phyloP scores from a whole-genome alignment of 2,329 filamentous ascomycete species.

The Aureobasidium sp. region DNA sequence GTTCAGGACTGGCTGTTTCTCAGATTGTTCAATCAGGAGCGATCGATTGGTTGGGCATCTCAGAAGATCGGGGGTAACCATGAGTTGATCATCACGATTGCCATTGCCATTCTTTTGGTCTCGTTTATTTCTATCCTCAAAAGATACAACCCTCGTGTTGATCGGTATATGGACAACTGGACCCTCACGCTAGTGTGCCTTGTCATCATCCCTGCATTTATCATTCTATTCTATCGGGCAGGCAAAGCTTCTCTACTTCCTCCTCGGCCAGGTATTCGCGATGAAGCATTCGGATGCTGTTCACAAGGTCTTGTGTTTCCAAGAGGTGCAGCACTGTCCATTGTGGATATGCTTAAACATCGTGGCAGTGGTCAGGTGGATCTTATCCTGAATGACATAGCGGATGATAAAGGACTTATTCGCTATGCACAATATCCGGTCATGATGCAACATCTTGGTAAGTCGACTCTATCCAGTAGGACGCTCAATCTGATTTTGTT shows the following conservation, averaged over 20 bases:
- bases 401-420: not conserved
- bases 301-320: constrained; percentile 39
- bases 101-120: not conserved
- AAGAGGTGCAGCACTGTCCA: not conserved
- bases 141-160: not conserved
- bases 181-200: not conserved
- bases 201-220: constrained; percentile 25
- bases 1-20: constrained; percentile 35
- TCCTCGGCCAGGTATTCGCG: constrained; percentile 20
- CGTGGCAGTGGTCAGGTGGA: not conserved
- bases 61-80: constrained; percentile 19
- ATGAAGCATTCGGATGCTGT: constrained; percentile 35
- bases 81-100: not conserved
- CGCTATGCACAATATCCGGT: constrained; percentile 1
- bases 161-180: not conserved
- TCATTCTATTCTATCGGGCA: constrained; percentile 25
- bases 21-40: constrained; percentile 40
- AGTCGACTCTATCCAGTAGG: not conserved
- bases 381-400: not conserved
- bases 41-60: constrained; percentile 30
- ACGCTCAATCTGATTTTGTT: not conserved
- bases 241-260: constrained; percentile 25
- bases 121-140: not conserved
- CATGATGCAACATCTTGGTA: not conserved
- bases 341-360: not conserved